phyloP scores from a whole-genome alignment of 768 basidiomycete species.

The Epithele typhae region DNA sequence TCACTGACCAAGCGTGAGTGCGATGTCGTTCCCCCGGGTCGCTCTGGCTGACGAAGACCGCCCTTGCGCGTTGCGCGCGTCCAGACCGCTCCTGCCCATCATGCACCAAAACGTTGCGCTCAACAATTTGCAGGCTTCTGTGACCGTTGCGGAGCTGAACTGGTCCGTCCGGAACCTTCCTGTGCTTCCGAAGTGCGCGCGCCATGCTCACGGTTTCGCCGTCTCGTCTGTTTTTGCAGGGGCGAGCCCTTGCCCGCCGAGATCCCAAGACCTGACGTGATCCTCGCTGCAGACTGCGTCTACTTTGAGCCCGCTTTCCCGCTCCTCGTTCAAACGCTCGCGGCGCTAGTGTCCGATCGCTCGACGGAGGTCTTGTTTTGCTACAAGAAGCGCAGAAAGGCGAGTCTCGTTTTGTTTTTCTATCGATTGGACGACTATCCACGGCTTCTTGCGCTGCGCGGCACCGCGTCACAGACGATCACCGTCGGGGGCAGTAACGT shows the following conservation, averaged over 20 bases:
- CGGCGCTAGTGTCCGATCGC: conserved; percentile 45
- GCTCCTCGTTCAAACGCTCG: conserved; percentile 75
- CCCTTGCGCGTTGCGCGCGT: not conserved
- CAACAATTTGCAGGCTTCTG: conserved; percentile 53
- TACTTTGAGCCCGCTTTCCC: conserved; percentile 95
- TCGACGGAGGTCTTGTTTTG: conserved; percentile 79
- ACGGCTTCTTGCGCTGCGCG: too few relatives aligned
- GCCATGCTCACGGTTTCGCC: not conserved
- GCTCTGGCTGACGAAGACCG: not conserved
- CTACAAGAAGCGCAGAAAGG: conserved; percentile 92
- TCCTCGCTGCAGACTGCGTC: conserved; percentile 92
- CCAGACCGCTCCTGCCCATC: conserved; percentile 69
- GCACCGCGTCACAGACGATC: too few relatives aligned
- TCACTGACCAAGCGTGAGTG: conserved; percentile 90
- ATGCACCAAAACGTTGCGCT: conserved; percentile 71
- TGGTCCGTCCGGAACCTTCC: conserved; percentile 63
- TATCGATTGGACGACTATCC: not conserved
- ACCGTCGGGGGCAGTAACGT: too few relatives aligned
- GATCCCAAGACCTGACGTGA: conserved; percentile 49
- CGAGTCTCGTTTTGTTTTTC: too few relatives aligned
- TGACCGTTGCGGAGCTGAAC: conserved; percentile 68
- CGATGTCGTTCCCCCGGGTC: too few relatives aligned
- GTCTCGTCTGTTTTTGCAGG: conserved; percentile 54
- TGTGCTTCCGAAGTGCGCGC: not conserved
- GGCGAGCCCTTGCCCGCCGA: conserved; percentile 50